Percentiles rank a stretch among this genome's conserved stretches.
phyloP scores from a whole-genome alignment of 2,329 filamentous ascomycete species.

The Nigrospora sphaerica region DNA sequence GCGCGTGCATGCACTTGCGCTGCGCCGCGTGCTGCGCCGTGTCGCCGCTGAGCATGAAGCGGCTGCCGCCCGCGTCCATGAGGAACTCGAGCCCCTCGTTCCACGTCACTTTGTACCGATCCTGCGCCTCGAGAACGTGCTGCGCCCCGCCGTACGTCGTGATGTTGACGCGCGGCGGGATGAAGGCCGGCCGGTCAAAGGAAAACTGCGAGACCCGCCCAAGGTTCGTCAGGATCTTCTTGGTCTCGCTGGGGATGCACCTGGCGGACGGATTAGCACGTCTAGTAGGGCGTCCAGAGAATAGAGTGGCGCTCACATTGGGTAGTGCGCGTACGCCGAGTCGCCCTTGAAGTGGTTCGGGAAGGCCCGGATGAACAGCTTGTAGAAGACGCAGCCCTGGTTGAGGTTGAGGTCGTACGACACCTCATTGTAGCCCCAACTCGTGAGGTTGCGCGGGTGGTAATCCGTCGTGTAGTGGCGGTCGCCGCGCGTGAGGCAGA shows the following conservation, averaged over 20 bases:
- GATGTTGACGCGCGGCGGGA: slow-evolving; percentile 45
- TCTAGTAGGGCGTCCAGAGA: background rate
- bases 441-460: slow-evolving; percentile 54
- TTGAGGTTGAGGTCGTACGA: slow-evolving; percentile 67
- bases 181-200: slow-evolving; percentile 53
- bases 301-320: slow-evolving; percentile 36
- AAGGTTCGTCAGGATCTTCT: slow-evolving; percentile 61
- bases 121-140: slow-evolving; percentile 52
- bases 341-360: slow-evolving; percentile 71
- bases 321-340: slow-evolving; percentile 77
- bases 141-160: slow-evolving; percentile 55
- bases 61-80: slow-evolving; percentile 45
- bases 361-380: slow-evolving; percentile 73
- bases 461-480: slow-evolving; percentile 59
- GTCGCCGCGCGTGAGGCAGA: slow-evolving; percentile 55
- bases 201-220: slow-evolving; percentile 62
- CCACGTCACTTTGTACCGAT: slow-evolving; percentile 60
- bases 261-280: background rate
- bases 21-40: slow-evolving; percentile 39
- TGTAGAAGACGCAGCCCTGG: slow-evolving; percentile 80
- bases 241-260: slow-evolving; percentile 60
- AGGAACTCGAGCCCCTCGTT: slow-evolving; percentile 55
- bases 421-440: slow-evolving; percentile 69
- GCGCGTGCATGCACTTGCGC: slow-evolving; percentile 44
- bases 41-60: slow-evolving; percentile 51